These are phyloP conservation scores for Sutorius australiensis DNA, from an alignment of 768 basidiomycete genomes.

Conservation along the genomic window DNA sequence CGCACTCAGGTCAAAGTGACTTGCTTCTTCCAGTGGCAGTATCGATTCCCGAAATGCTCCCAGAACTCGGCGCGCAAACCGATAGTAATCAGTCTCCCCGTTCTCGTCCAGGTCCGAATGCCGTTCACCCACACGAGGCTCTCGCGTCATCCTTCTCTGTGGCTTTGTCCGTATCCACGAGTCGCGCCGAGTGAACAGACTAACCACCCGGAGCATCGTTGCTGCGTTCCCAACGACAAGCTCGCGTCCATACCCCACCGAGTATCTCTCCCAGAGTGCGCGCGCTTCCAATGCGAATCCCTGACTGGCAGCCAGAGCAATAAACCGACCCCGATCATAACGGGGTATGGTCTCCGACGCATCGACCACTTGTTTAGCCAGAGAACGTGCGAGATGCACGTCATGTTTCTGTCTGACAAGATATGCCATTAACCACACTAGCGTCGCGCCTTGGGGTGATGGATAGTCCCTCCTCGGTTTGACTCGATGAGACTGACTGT, in stretches of 20 bases:
- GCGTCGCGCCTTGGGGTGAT: constrained; percentile 42
- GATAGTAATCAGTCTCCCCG: constrained; percentile 12
- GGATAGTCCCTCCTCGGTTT: constrained; percentile 41
- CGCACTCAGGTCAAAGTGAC: constrained; percentile 52
- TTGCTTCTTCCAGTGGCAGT: constrained; percentile 43
- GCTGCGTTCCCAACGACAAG: constrained; percentile 43
- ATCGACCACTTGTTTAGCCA: constrained; percentile 49
- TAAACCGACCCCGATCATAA: constrained; percentile 46
- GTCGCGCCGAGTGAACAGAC: constrained; percentile 35
- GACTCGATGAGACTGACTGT: constrained; percentile 37
- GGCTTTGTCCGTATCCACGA: constrained; percentile 18
- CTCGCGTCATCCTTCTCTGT: background rate
- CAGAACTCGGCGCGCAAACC: constrained; percentile 47
- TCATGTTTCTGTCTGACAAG: constrained; percentile 37
- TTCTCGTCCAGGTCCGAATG: constrained; percentile 1
- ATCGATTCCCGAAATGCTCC: constrained; percentile 40
- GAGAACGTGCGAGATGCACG: constrained; percentile 43
- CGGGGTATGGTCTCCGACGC: constrained; percentile 39
- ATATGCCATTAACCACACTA: constrained; percentile 53
- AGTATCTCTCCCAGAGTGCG: constrained; percentile 55
- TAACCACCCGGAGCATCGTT: constrained; percentile 41
- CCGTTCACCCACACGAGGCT: background rate
- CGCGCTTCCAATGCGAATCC: constrained; percentile 50
- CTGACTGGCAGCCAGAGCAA: constrained; percentile 41
- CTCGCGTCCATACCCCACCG: constrained; percentile 38